Percentiles rank a stretch among this genome's conserved stretches.
Evolutionary conservation across 140 eudicot species (phyloP).

Genomic region (Erigeron philadelphicus): DNA sequence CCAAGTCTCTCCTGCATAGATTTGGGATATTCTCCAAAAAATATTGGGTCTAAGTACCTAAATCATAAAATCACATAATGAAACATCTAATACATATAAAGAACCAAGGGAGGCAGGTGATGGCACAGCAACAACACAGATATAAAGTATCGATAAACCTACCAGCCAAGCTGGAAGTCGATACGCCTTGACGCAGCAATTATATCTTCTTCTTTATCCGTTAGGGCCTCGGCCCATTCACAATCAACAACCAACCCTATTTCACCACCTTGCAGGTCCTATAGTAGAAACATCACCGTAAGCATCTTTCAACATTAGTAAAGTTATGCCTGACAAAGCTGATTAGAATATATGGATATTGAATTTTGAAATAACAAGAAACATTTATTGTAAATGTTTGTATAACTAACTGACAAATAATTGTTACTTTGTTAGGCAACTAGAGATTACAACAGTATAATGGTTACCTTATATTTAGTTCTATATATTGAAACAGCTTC

Average conservation of each 20-base stretch:
- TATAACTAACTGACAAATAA: conserved; percentile 5
- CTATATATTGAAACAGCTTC: conserved; percentile 70
- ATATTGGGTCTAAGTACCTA: conserved; percentile 80
- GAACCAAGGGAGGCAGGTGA: neutral
- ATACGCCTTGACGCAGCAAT: conserved; percentile 67
- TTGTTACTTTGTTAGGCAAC: neutral
- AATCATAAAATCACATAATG: neutral
- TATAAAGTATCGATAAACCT: neutral
- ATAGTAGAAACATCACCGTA: conserved; percentile 11
- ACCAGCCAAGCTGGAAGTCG: conserved; percentile 87
- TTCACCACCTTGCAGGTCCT: conserved; percentile 70
- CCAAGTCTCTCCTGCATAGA: conserved; percentile 64
- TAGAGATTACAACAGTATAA: neutral
- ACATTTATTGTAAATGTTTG: neutral
- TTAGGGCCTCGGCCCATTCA: conserved; percentile 75
- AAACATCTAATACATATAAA: neutral
- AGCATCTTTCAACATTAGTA: conserved; percentile 19
- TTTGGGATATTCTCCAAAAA: conserved; percentile 65
- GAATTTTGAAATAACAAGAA: neutral
- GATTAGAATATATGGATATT: neutral
- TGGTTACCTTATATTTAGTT: conserved; percentile 49
- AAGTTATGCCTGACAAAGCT: no score
- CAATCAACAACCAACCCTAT: conserved; percentile 73
- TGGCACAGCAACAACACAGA: neutral
- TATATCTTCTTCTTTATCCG: conserved; percentile 56